These are phyloP conservation scores for Globisporangium parvum DNA, from an alignment of 352 stramenopile genomes.

Conservation along the genomic window DNA sequence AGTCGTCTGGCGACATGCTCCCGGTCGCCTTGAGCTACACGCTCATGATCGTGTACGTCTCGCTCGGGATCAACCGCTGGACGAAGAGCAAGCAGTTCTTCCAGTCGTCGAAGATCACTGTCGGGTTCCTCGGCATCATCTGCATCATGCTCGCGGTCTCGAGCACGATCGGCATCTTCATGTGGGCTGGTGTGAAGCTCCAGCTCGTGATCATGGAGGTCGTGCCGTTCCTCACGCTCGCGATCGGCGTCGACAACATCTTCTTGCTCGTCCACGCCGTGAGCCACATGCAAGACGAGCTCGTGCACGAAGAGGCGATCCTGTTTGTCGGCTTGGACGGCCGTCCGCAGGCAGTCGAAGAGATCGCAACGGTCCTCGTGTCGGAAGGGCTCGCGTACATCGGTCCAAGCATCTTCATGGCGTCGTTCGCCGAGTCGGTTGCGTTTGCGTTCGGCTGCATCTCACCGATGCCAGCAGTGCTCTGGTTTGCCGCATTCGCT, in stretches of 20 bases:
- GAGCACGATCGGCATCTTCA: conserved; percentile 62
- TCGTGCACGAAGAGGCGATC: conserved; percentile 34
- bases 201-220: conserved; percentile 70
- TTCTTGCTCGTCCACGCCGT: conserved; percentile 63
- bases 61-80: conserved; percentile 62
- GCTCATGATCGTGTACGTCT: conserved; percentile 68
- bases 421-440: conserved; percentile 33
- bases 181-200: conserved; percentile 50
- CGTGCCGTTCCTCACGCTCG: conserved; percentile 54
- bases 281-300: conserved; percentile 35
- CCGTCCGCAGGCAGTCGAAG: conserved; percentile 37
- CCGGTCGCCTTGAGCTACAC: conserved; percentile 44
- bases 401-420: conserved; percentile 55
- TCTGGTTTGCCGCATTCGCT: conserved; percentile 56
- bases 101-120: conserved; percentile 50
- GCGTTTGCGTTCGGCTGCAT: conserved; percentile 51
- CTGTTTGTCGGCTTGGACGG: conserved; percentile 46
- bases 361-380: conserved; percentile 43
- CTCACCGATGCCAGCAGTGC: conserved; percentile 55
- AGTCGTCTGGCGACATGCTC: conserved; percentile 41
- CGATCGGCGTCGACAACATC: conserved; percentile 67
- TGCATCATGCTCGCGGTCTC: conserved; percentile 60
- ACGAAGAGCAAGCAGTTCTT: conserved; percentile 43
- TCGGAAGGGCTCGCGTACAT: conserved; percentile 41
- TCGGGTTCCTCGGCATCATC: conserved; percentile 58